Evolutionary conservation across 192 early-diverging fungal species (phyloP), one percentile per base, ranked within the genome.

Genomic region (Coemansia sp.): DNA sequence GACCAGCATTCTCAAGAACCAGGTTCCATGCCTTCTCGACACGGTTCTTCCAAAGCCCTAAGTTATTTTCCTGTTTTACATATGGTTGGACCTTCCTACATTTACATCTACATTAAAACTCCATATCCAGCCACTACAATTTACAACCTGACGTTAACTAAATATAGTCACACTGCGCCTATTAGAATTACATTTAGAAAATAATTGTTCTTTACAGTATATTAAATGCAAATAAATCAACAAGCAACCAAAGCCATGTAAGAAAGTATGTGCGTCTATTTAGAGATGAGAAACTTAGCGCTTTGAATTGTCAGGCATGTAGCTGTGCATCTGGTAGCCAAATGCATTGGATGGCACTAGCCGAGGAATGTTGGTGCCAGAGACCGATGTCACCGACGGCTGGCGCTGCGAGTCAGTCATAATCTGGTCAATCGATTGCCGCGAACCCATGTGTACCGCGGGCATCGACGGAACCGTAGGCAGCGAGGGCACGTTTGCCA

Each of bases 11-110:
- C 68, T 76, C 3, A 57, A 67, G 58, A 71, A 67, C 58, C 74
- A 76, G 65, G 74, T 76, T 24, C 74, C 74, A 5, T 76, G 74
- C 65, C 74, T 76, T 14, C 60, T 76, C 2, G 68, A 76, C 46
- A 76, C 74, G 10, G 37, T 63, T 5, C 65, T 76, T 14, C 74
- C 74, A n/a, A 70, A 71, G 64, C 74, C 74, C 63, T 76, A 71
- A 53, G 3, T n/a, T 49, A 49, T 17, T 40, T 31, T 28, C 10
- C 2, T 56, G 9, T 63, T 42, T 55, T 34, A 8, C 31, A 34
- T 34, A 34, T 34, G 31, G 31, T 34, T 34, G 31, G 26, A 34
- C 7, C 31, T 56, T 3, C 21, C 53, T 9, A 51, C 9, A 51
- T 21, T 8, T 50, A 21, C 21, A 21, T 21, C 21, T n/a, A 44